Conservation (phyloP, 331 rosid genomes). For the Rhamnella rubrinervis region DNA sequence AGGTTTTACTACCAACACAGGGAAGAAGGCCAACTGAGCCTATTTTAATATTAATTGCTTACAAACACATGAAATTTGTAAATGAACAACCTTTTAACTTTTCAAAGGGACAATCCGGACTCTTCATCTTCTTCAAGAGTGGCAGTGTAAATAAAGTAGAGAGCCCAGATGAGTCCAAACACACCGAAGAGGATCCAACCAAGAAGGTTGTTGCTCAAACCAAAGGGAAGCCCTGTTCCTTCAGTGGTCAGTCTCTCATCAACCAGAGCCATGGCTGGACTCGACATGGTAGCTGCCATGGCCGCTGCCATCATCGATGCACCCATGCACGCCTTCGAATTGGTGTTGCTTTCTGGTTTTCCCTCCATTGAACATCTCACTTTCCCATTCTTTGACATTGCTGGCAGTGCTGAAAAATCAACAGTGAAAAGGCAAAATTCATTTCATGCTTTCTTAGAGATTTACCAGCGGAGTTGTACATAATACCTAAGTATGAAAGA, state of each 20-base stretch:
- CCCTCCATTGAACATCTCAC: constrained; percentile 74
- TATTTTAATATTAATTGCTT: constrained; percentile 29
- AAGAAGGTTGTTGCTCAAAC: constrained; percentile 88
- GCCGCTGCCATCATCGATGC: constrained; percentile 59
- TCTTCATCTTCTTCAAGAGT: constrained; percentile 92
- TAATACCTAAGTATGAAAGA: neutral
- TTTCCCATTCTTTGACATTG: constrained; percentile 64
- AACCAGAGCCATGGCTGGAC: constrained; percentile 92
- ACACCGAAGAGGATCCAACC: constrained; percentile 81
- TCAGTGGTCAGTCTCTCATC: constrained; percentile 92
- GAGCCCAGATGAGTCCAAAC: constrained; percentile 75
- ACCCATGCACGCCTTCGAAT: constrained; percentile 57
- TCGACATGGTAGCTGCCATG: constrained; percentile 51
- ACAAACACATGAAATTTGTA: too few relatives aligned
- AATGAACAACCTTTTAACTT: too few relatives aligned
- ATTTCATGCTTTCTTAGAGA: neutral
- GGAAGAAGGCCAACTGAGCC: too few relatives aligned
- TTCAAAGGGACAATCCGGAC: constrained; percentile 82
- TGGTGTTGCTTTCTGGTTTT: constrained; percentile 41
- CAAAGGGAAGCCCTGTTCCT: constrained; percentile 98
- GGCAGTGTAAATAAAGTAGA: constrained; percentile 55
- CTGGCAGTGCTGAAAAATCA: constrained; percentile 51
- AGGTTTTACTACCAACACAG: too few relatives aligned
- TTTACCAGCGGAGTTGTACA: neutral
- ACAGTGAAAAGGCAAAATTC: neutral